Evolutionary conservation across 176 grass and related monocot species (phyloP), one percentile per base, ranked within the genome.

Genomic region (Rhipidocladum racemiflorum): DNA sequence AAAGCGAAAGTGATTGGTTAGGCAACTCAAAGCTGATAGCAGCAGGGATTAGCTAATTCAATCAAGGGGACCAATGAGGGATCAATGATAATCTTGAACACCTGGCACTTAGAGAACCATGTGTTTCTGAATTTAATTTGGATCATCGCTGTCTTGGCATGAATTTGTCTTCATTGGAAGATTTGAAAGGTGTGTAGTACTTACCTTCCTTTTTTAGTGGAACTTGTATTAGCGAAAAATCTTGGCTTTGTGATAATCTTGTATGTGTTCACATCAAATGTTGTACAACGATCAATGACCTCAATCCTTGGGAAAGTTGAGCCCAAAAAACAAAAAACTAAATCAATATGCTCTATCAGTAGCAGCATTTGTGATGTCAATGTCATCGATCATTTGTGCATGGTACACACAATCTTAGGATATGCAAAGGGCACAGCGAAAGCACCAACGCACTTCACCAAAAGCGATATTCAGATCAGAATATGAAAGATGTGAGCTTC

Each of bases 41-140:
- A 68, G 69, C 84, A 50, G 48, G 40, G 20, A 35, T 50, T 65
- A 81, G 62, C 64, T 63, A 71, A 70, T 62, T 53, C 65, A 28
- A 68, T 32, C 11, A 49, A 59, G 69, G 25, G 56, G 70, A 40
- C 42, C 75, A 79, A 42, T 72, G 34, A 63, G 25, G 53, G 57
- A 38, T 38, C 32, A 76, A 29, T 16, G 49, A 46, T 70, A 77
- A 72, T 56, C 65, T 78, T 77, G 65, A 90, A 90, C 73, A 74
- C 67, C 23, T 83, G 79, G 74, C 75, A 3, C 42, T 66, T 25
- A 38, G 61, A 83, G 60, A 50, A 63, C 88, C 74, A 78, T 61
- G 60, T 30, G 14, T 76, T 74, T 23, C 69, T 4, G 0, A 39
- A 72, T 73, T 77, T 77, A 72, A 82, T 77, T 77, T 39, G 44